Percentiles rank a stretch among this genome's conserved stretches.
phyloP scores from a whole-genome alignment of 768 basidiomycete species.

The Lactarius quietus region DNA sequence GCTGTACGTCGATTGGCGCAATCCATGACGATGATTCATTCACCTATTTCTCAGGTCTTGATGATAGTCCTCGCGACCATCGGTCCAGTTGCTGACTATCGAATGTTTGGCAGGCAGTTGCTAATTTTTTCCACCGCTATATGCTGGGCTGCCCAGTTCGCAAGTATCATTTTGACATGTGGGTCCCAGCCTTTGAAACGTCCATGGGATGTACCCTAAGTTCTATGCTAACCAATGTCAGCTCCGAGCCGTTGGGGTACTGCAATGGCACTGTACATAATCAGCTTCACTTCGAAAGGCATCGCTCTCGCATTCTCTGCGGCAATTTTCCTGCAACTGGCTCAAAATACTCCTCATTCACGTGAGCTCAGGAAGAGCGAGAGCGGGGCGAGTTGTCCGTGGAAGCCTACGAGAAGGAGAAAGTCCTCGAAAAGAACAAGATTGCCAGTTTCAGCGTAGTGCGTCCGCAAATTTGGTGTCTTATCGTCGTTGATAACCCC shows the following conservation, averaged over 20 bases:
- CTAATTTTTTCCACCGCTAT: conserved; percentile 62
- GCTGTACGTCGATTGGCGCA: conserved; percentile 43
- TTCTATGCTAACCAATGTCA: conserved; percentile 28
- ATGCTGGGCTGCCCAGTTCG: conserved; percentile 79
- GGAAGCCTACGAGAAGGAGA: conserved; percentile 68
- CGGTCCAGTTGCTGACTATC: conserved; percentile 63
- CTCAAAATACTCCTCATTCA: conserved; percentile 68
- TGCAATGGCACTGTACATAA: conserved; percentile 76
- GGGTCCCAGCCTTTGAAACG: conserved; percentile 25
- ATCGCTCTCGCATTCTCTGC: conserved; percentile 81
- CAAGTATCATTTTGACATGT: conserved; percentile 70
- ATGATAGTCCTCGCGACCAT: conserved; percentile 77
- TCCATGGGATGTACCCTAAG: neutral
- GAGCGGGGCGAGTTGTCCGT: conserved; percentile 55
- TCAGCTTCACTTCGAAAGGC: conserved; percentile 75
- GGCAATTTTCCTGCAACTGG: conserved; percentile 74
- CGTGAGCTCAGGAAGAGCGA: conserved; percentile 36
- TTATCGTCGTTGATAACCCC: neutral
- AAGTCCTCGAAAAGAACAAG: conserved; percentile 78
- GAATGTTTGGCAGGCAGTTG: conserved; percentile 72
- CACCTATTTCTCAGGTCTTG: conserved; percentile 48
- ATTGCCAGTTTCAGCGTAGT: conserved; percentile 85
- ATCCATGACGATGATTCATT: neutral
- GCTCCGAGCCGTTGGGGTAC: conserved; percentile 65
- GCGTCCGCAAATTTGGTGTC: conserved; percentile 15